Evolutionary conservation across 306 rosid genomes (phyloP).

Genomic region (Spatholobus suberectus): DNA sequence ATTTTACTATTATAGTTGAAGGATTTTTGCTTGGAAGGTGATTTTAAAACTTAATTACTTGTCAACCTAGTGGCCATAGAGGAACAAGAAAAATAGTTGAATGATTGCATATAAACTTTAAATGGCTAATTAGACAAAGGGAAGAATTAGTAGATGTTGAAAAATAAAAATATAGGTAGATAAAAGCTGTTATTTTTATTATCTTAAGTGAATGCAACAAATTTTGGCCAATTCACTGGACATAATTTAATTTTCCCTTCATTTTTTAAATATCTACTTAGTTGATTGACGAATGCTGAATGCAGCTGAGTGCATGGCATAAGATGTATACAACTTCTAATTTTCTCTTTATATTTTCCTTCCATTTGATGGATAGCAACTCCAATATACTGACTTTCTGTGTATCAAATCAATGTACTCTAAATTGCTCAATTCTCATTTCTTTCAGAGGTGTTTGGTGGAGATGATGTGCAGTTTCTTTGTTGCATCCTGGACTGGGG

Average conservation of each 20-base stretch:
- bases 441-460: constrained; percentile 75
- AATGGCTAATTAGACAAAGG: neutral
- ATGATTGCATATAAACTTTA: neutral
- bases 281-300: neutral
- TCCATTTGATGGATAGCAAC: neutral
- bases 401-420: constrained; percentile 12
- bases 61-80: neutral
- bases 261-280: neutral
- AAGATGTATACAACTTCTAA: neutral
- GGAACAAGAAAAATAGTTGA: neutral
- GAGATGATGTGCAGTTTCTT: constrained; percentile 90
- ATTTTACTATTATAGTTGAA: neutral
- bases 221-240: constrained; percentile 12
- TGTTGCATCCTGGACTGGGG: constrained; percentile 97
- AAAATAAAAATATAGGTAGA: neutral
- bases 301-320: neutral
- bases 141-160: neutral
- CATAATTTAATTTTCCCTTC: neutral
- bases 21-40: neutral
- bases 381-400: constrained; percentile 6
- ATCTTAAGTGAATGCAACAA: neutral
- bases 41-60: neutral
- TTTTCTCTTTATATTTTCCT: neutral
- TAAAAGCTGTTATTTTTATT: neutral
- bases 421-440: constrained; percentile 12